These are phyloP conservation scores for Cryptococcus sp. DNA, from an alignment of 1,284 basidiomycete species.

Conservation along the genomic window DNA sequence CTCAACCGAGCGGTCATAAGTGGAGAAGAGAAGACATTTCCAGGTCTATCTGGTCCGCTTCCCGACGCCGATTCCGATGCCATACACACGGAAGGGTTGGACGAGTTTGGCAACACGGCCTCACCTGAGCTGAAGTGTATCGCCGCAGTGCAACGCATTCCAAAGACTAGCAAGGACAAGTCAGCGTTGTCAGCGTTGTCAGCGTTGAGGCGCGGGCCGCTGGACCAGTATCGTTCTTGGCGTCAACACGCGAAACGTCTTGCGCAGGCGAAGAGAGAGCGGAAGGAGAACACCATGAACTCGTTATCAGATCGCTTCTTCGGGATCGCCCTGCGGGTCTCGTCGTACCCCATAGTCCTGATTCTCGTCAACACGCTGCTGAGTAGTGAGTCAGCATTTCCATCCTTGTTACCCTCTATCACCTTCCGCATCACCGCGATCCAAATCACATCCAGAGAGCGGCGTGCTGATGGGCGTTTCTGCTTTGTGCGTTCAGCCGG, in stretches of 20 bases:
- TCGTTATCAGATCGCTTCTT: conserved; percentile 25
- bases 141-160: neutral
- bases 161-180: neutral
- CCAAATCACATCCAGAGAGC: neutral
- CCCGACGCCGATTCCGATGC: neutral
- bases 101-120: neutral
- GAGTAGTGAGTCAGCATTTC: conserved; percentile 10
- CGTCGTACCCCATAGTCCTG: conserved; percentile 27
- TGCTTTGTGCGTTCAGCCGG: conserved; percentile 10
- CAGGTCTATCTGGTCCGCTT: neutral
- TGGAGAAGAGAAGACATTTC: neutral
- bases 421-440: no score
- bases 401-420: no score
- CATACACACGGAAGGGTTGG: neutral
- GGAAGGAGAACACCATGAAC: neutral
- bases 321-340: conserved; percentile 26
- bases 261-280: neutral
- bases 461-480: neutral
- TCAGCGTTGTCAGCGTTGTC: neutral
- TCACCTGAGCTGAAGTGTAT: neutral
- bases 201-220: no score
- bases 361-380: conserved; percentile 29
- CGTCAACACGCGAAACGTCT: neutral
- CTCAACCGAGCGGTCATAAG: conserved; percentile 2
- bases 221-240: no score